Base-by-base conservation (phyloP, 2,329 filamentous ascomycete species). In the Plectosphaerella sp. region DNA sequence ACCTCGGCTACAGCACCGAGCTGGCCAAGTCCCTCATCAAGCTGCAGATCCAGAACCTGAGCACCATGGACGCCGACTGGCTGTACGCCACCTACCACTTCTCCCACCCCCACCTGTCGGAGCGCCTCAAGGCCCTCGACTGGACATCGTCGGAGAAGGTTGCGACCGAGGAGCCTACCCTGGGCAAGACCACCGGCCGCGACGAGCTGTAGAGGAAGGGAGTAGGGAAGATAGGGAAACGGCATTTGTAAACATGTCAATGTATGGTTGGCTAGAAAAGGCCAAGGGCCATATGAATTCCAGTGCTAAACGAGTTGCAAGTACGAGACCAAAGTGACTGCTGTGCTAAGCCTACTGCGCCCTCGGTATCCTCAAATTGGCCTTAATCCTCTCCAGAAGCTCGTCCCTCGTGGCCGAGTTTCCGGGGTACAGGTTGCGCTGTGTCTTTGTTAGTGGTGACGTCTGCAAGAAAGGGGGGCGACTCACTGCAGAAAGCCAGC, bases 11-110 rank as follows among this genome's bases (percentile, higher is more conserved):
- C 73, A 83, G 87, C 49, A 75, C 82, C 45, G 86, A 97, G 69
- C 85, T 99, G 49, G 91, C 92, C 43, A 79, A 84, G 57, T 94
- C 91, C 20, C 82, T 99, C 57, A 91, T 99, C 74, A 97, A 97
- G 77, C 88, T 99, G 49, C 95, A 99, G 74, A 91, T 97, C 64
- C 92, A 97, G 77, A 99, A 99, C 68, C 80, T 99, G 60, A 96
- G 91, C 72, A 95, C 90, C 56, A 97, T 99, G 93, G 94, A 99
- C 64, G 94, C 94, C 25, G 95, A 99, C 73, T 96, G 89, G 88
- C 85, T 97, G 82, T 99, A 96, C 72, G 94, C 94, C 50, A 95
- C 88, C 73, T 99, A 97, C 78, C 92, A 99, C 75, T 97, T 95
- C 79, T 97, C 93, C 22, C 94, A 99, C 73, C 94, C 94, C 1